Percentiles rank a stretch among this genome's conserved stretches.
phyloP scores from a whole-genome alignment of 306 rosid species.

The Vigna radiata region DNA sequence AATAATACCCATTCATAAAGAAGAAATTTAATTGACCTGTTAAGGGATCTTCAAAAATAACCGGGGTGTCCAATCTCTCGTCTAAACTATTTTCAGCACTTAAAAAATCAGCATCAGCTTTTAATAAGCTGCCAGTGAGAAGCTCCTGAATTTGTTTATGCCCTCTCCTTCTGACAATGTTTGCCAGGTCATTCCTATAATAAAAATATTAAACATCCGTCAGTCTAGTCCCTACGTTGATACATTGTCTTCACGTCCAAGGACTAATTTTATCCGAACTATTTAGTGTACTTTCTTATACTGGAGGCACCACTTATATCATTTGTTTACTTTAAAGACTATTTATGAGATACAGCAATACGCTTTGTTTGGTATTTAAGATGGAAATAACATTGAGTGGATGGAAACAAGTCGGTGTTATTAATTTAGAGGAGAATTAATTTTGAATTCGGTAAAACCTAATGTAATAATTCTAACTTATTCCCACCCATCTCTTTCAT shows the following conservation, averaged over 20 bases:
- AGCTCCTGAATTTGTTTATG: conserved; percentile 73
- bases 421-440: neutral
- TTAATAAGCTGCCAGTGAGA: conserved; percentile 55
- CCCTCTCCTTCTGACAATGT: conserved; percentile 92
- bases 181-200: conserved; percentile 81
- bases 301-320: too few species aligned
- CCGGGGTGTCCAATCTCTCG: conserved; percentile 41
- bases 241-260: too few species aligned
- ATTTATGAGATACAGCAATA: too few species aligned
- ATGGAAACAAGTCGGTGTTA: neutral
- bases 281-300: too few species aligned
- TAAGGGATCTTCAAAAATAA: conserved; percentile 39
- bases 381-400: neutral
- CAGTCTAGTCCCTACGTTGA: neutral
- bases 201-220: neutral
- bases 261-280: neutral
- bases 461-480: too few species aligned
- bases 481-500: too few species aligned
- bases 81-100: conserved; percentile 36
- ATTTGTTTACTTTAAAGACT: too few species aligned
- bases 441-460: neutral
- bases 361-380: too few species aligned
- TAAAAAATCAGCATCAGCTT: conserved; percentile 33
- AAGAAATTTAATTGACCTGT: conserved; percentile 61
- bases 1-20: conserved; percentile 26